These are phyloP conservation scores for Heliosperma pusillum DNA, from an alignment of 148 eudicot species.

Conservation along the genomic window DNA sequence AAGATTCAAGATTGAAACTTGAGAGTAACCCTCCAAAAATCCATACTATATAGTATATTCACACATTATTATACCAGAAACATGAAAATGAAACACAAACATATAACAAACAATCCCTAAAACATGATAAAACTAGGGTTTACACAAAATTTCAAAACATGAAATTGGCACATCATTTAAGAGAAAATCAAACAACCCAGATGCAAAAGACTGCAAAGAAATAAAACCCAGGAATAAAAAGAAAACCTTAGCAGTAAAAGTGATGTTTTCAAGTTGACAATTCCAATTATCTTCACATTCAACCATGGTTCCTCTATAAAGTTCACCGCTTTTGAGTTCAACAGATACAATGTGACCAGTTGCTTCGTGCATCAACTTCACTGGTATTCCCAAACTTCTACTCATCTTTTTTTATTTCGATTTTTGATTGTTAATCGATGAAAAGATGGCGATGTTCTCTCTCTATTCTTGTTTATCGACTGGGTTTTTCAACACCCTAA, in stretches of 20 bases:
- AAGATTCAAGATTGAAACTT: neutral
- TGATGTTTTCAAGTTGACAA: constrained; percentile 87
- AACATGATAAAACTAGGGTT: constrained; percentile 7
- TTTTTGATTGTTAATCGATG: neutral
- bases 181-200: neutral
- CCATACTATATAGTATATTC: neutral
- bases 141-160: neutral
- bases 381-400: constrained; percentile 70
- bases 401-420: constrained; percentile 38
- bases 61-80: neutral
- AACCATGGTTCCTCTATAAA: constrained; percentile 80
- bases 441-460: too few relatives aligned
- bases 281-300: constrained; percentile 99
- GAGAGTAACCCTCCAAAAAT: neutral
- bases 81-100: neutral
- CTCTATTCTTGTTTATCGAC: too few relatives aligned
- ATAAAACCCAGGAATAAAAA: neutral
- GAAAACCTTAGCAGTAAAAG: constrained; percentile 79
- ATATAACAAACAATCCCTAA: neutral
- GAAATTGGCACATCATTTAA: neutral
- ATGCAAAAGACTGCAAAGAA: neutral
- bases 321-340: constrained; percentile 89
- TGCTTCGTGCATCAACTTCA: constrained; percentile 77
- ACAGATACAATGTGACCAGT: constrained; percentile 77
- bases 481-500: too few relatives aligned